Conservation (phyloP, 805 yeast genomes). For the Saccharomycopsis fermentans region DNA sequence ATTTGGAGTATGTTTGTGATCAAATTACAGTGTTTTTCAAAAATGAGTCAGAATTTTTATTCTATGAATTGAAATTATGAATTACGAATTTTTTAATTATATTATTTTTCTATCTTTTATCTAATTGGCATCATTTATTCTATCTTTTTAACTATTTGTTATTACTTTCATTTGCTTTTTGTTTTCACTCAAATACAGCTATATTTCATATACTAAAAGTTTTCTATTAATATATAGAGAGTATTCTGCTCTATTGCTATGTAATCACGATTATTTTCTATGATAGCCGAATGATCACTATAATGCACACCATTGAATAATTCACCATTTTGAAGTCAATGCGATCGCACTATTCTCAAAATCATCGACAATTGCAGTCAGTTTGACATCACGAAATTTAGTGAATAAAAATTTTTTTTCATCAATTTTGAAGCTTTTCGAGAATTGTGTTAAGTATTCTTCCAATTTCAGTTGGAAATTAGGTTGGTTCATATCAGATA, state of each 20-base stretch:
- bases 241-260: neutral
- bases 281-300: too few relatives aligned
- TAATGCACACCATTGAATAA: neutral
- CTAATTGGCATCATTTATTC: neutral
- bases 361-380: conserved; percentile 2
- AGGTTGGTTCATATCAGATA: conserved; percentile 6
- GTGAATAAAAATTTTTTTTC: conserved; percentile 4
- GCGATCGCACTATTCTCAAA: conserved; percentile 12
- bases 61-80: neutral
- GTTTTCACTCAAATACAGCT: neutral
- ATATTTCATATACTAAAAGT: neutral
- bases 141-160: neutral
- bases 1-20: neutral
- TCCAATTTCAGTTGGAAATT: conserved; percentile 3
- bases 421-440: conserved; percentile 2
- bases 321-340: conserved; percentile 17
- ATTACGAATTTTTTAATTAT: neutral
- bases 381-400: conserved; percentile 8
- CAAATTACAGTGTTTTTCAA: neutral
- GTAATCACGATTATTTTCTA: neutral
- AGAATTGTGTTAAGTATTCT: conserved; percentile 8
- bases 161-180: neutral
- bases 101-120: neutral
- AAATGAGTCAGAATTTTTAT: neutral
- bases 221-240: neutral